Evolutionary conservation across 306 rosid genomes (phyloP).

Genomic region (Lathyrus aphaca): DNA sequence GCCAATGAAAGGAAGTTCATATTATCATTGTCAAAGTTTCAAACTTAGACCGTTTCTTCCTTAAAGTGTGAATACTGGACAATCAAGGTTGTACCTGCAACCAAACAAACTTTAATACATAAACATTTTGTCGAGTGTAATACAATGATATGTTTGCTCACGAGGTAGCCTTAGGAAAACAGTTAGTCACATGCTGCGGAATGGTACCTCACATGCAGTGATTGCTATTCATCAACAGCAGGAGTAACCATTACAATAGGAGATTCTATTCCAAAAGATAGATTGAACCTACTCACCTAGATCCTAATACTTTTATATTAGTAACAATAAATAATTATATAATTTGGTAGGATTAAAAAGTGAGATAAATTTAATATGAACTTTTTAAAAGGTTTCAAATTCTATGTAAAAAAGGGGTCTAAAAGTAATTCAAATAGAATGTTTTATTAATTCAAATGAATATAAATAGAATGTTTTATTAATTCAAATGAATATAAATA

Average conservation of each 20-base stretch:
- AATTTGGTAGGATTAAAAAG: not conserved
- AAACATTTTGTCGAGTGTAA: not conserved
- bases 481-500: no score
- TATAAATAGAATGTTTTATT: no score
- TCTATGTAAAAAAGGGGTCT: no score
- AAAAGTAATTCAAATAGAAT: no score
- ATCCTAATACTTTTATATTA: not conserved
- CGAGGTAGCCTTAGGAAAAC: not conserved
- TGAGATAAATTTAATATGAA: no score
- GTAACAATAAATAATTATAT: no score
- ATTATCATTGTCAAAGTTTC: not conserved
- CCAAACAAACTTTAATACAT: conserved; percentile 3
- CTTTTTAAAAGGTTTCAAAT: no score
- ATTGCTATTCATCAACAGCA: not conserved
- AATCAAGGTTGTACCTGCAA: not conserved
- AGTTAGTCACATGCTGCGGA: conserved; percentile 27
- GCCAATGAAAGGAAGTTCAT: not conserved
- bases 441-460: no score
- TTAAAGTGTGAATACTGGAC: conserved; percentile 14
- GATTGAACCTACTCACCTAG: not conserved
- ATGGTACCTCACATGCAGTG: conserved; percentile 33
- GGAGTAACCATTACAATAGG: not conserved
- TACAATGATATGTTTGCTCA: not conserved
- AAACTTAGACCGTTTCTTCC: conserved; percentile 1
- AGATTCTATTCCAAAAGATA: not conserved